Conservation (phyloP, 179 eudicot genomes). For the Heliamphora pulchella region DNA sequence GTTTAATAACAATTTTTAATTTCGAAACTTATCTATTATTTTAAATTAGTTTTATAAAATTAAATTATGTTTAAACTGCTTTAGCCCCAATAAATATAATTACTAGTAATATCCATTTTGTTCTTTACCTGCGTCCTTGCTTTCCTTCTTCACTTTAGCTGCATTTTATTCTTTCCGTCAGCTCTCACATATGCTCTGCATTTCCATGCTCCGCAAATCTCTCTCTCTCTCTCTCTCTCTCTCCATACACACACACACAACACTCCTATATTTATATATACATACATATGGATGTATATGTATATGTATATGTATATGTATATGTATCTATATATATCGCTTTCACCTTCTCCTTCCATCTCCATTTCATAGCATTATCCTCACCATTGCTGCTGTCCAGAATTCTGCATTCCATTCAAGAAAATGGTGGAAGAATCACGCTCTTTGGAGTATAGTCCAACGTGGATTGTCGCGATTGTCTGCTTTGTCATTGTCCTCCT, state of each 20-base stretch:
- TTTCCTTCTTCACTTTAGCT: conserved; percentile 9
- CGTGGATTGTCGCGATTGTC: conserved; percentile 69
- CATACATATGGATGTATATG: too few species aligned
- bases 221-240: conserved; percentile 5
- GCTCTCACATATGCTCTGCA: not conserved
- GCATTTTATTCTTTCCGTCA: conserved; percentile 22
- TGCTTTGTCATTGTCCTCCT: conserved; percentile 56
- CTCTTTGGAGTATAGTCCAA: conserved; percentile 53
- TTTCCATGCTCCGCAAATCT: not conserved
- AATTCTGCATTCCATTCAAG: not conserved
- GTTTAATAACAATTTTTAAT: too few species aligned
- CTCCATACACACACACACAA: not conserved
- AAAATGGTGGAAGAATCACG: conserved; percentile 27
- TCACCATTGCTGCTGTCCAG: not conserved
- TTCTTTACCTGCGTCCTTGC: conserved; percentile 23
- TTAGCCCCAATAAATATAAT: too few species aligned
- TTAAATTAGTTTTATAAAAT: not conserved
- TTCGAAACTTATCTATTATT: too few species aligned
- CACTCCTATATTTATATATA: too few species aligned
- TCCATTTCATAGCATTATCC: not conserved
- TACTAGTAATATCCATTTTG: conserved; percentile 3
- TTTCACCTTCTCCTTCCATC: not conserved
- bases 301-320: not conserved
- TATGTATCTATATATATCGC: not conserved
- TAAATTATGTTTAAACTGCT: not conserved